phyloP scores from a whole-genome alignment of 1,139 yeast species.

The Saccharomyces hybrid region DNA sequence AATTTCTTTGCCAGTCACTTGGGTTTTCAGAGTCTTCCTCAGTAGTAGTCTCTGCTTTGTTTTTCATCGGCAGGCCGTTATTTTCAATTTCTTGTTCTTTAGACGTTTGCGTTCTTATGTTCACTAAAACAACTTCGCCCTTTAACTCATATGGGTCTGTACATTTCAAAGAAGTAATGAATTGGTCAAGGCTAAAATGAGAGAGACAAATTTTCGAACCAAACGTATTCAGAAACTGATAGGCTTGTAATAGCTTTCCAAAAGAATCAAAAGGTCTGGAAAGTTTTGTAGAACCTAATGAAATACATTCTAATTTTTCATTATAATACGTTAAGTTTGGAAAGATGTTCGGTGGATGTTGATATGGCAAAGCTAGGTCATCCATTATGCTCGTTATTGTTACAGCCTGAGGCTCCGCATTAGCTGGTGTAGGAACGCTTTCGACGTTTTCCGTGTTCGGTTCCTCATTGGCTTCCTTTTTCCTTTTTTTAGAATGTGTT shows the following conservation, averaged over 20 bases:
- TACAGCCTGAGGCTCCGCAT: constrained; percentile 11
- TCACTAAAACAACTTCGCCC: constrained; percentile 27
- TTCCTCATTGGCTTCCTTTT: constrained; percentile 9
- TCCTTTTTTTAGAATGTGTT: constrained; percentile 8
- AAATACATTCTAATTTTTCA: constrained; percentile 17
- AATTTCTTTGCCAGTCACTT: constrained; percentile 12
- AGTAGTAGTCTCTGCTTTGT: not conserved
- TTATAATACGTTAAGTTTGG: constrained; percentile 18
- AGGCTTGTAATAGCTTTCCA: constrained; percentile 25
- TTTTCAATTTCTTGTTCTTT: not conserved
- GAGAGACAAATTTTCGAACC: constrained; percentile 22
- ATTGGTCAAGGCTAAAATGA: constrained; percentile 27
- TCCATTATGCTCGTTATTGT: constrained; percentile 31
- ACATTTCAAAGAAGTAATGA: constrained; percentile 26
- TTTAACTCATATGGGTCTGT: constrained; percentile 24
- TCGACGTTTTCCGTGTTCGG: constrained; percentile 2
- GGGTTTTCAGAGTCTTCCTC: not conserved
- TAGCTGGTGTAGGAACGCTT: constrained; percentile 4
- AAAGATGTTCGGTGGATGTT: constrained; percentile 17
- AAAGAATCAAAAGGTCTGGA: constrained; percentile 14
- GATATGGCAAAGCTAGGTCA: constrained; percentile 32
- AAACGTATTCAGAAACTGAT: constrained; percentile 29
- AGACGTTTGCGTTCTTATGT: constrained; percentile 30
- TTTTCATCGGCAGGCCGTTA: not conserved
- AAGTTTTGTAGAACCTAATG: constrained; percentile 5